Percentiles rank a stretch among this genome's conserved stretches.
Evolutionary conservation across 2,329 filamentous ascomycete species (phyloP).

Genomic region (Calonectria hawksworthii): DNA sequence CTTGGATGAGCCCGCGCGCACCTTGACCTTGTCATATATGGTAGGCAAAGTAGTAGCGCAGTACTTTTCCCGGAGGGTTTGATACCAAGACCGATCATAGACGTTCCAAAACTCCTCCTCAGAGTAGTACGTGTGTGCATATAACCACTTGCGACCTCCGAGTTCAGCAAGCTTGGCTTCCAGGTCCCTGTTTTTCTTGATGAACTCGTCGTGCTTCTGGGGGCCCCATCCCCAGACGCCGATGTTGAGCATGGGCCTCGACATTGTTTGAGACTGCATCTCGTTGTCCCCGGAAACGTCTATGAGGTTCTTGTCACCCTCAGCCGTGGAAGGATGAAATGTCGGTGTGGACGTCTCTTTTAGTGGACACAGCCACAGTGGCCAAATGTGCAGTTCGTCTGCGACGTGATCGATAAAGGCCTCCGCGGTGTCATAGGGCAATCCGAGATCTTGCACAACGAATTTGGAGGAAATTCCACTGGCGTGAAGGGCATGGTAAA

Average conservation of each 20-base stretch:
- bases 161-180: conserved; percentile 75
- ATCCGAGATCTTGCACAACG: conserved; percentile 73
- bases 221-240: conserved; percentile 83
- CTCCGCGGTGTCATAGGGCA: conserved; percentile 65
- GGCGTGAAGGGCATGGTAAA: conserved; percentile 74
- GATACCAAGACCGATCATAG: conserved; percentile 71
- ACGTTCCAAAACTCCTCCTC: conserved; percentile 75
- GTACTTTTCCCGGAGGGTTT: conserved; percentile 71
- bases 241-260: conserved; percentile 65
- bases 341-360: conserved; percentile 35
- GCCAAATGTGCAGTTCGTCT: conserved; percentile 42
- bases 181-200: conserved; percentile 74
- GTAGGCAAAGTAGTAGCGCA: conserved; percentile 69
- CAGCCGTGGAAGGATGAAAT: conserved; percentile 34
- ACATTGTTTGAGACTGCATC: neutral
- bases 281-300: neutral
- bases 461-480: conserved; percentile 68
- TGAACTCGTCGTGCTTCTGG: conserved; percentile 63
- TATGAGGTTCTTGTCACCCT: rapidly evolving
- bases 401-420: conserved; percentile 48
- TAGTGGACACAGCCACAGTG: conserved; percentile 48
- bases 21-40: conserved; percentile 77
- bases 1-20: conserved; percentile 46
- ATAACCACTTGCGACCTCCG: conserved; percentile 84
- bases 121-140: conserved; percentile 83